Conservation (phyloP, 1,284 basidiomycete genomes). For the Hemileia vastatrix region DNA sequence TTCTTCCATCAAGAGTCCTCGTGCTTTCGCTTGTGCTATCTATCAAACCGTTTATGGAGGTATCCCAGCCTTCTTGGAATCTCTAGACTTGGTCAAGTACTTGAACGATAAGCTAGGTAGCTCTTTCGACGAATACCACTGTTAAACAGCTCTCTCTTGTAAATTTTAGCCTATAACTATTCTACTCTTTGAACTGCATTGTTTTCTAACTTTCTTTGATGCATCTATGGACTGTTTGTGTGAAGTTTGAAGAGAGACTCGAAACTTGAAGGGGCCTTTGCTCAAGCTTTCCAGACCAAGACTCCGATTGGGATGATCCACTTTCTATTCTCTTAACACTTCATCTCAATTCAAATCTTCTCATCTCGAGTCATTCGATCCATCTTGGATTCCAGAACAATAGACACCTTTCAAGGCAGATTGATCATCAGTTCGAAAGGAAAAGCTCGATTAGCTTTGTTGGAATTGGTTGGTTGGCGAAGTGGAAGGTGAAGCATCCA, state of each 20-base stretch:
- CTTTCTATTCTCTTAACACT: too few species aligned
- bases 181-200: too few species aligned
- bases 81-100: constrained; percentile 11
- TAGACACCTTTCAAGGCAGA: background rate
- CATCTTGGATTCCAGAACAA: background rate
- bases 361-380: background rate
- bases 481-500: constrained; percentile 23
- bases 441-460: background rate
- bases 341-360: too few species aligned
- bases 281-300: too few species aligned
- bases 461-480: background rate
- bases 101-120: background rate
- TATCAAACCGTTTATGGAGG: constrained; percentile 8
- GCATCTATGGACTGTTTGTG: too few species aligned
- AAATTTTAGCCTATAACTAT: too few species aligned
- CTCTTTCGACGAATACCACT: background rate
- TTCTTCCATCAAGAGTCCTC: background rate
- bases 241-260: too few species aligned
- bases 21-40: constrained; percentile 12
- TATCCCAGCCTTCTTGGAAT: constrained; percentile 8
- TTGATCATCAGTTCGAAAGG: background rate
- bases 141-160: background rate
- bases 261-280: too few species aligned
- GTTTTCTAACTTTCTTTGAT: too few species aligned
- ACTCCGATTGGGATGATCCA: too few species aligned